Conservation (phyloP, 208 protist genomes). For the Leishmania lainsoni region DNA sequence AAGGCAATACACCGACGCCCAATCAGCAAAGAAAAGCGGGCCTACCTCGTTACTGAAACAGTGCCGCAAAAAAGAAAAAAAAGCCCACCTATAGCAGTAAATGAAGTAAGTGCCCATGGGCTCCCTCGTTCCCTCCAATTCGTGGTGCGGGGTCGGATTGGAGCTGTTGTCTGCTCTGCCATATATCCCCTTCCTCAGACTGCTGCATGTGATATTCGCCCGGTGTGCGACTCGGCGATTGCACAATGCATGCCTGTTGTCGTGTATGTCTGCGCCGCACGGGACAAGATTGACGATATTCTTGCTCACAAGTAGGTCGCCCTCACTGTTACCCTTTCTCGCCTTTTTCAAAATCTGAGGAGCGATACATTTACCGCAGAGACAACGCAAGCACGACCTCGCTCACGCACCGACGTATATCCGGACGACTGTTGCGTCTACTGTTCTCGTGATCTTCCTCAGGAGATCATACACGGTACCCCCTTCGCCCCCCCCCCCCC, state of each 20-base stretch:
- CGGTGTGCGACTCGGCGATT: not conserved
- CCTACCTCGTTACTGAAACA: too few species aligned
- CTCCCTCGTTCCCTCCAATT: not conserved
- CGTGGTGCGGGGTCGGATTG: not conserved
- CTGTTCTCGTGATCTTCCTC: not conserved
- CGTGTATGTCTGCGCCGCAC: not conserved
- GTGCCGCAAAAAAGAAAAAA: not conserved
- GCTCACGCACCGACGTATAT: not conserved
- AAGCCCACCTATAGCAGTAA: not conserved
- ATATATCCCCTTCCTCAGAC: not conserved
- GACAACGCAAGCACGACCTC: not conserved
- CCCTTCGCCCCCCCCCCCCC: not conserved
- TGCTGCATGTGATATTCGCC: not conserved
- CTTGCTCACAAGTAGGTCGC: not conserved
- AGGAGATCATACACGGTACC: not conserved
- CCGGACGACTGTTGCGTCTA: not conserved
- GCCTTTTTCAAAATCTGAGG: not conserved
- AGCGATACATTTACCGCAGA: not conserved
- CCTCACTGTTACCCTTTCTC: slow-evolving; percentile 6
- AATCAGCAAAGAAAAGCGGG: not conserved
- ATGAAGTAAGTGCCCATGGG: not conserved
- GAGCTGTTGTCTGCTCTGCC: not conserved
- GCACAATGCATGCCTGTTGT: not conserved
- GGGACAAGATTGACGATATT: not conserved
- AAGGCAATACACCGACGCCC: not conserved